These are phyloP conservation scores for Sequoia sempervirens DNA, from an alignment of 75 land plant species.

Conservation along the genomic window DNA sequence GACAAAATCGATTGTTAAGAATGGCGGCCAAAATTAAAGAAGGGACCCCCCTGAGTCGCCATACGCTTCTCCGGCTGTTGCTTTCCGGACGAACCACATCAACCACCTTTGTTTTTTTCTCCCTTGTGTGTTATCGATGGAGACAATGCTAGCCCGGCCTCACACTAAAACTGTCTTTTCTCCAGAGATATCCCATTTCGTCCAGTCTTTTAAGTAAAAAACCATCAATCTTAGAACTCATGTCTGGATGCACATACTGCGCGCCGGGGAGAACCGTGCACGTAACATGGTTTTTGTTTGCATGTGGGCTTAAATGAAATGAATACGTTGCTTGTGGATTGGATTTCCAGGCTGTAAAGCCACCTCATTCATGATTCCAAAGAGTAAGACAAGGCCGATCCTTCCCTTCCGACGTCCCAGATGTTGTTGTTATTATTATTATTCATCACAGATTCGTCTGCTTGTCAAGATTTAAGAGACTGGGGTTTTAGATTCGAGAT, in stretches of 20 bases:
- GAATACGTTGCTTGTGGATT: neutral
- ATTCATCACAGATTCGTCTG: neutral
- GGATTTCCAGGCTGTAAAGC: slow-evolving; percentile 4
- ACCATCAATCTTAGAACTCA: neutral
- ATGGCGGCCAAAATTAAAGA: neutral
- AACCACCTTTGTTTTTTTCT: neutral
- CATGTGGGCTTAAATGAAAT: neutral
- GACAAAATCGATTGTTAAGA: neutral
- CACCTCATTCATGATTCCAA: neutral
- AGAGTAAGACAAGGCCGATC: neutral
- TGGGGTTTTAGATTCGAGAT: neutral
- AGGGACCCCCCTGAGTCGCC: neutral
- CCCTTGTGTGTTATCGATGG: neutral
- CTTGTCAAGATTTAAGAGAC: neutral
- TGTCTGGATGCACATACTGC: neutral
- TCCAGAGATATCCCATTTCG: no score
- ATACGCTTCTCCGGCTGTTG: neutral
- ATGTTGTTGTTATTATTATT: neutral
- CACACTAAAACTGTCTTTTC: neutral
- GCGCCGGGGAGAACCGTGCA: slow-evolving; percentile 1
- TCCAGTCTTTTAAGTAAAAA: neutral
- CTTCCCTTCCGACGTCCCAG: neutral
- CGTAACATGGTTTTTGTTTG: neutral
- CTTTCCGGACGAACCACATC: neutral
- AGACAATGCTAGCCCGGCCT: neutral